Conservation (phyloP, 1,284 basidiomycete genomes). For the Thecaphora frezii region DNA sequence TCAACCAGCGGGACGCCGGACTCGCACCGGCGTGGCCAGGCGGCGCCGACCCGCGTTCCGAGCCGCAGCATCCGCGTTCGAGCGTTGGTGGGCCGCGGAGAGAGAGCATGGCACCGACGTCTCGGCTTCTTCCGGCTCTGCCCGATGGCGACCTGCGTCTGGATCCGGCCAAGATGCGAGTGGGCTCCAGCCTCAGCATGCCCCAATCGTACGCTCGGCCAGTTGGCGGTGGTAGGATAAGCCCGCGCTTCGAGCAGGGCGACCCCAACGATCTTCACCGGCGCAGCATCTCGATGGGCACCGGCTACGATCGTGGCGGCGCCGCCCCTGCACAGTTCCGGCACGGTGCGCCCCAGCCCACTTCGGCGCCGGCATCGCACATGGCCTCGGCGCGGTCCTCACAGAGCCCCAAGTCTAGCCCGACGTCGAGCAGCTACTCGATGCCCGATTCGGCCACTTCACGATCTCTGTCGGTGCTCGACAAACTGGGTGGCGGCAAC, state of each 20-base stretch:
- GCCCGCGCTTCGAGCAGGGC: neutral
- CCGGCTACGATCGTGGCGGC: constrained; percentile 8
- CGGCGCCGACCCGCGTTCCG: constrained; percentile 8
- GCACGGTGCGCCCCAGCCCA: constrained; percentile 7
- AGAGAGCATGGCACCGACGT: neutral
- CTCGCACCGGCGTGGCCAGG: constrained; percentile 9
- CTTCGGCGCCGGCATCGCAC: constrained; percentile 30
- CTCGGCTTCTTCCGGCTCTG: neutral
- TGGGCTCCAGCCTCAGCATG: neutral
- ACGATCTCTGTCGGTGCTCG: constrained; percentile 2
- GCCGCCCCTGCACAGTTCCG: constrained; percentile 8
- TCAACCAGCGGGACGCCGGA: too few relatives aligned
- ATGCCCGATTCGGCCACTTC: constrained; percentile 27
- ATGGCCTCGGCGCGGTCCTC: constrained; percentile 32
- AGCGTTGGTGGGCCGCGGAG: neutral
- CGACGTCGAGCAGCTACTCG: constrained; percentile 29
- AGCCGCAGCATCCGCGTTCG: neutral
- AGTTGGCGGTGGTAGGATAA: neutral
- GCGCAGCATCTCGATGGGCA: constrained; percentile 29
- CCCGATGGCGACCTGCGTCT: neutral
- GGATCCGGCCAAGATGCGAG: neutral
- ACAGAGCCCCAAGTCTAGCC: constrained; percentile 38
- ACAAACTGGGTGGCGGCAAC: constrained; percentile 22
- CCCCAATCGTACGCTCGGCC: neutral
- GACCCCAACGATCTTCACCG: constrained; percentile 19